These are phyloP conservation scores for Xylaria sp. DNA, from an alignment of 2,329 filamentous ascomycete genomes.

Conservation along the genomic window DNA sequence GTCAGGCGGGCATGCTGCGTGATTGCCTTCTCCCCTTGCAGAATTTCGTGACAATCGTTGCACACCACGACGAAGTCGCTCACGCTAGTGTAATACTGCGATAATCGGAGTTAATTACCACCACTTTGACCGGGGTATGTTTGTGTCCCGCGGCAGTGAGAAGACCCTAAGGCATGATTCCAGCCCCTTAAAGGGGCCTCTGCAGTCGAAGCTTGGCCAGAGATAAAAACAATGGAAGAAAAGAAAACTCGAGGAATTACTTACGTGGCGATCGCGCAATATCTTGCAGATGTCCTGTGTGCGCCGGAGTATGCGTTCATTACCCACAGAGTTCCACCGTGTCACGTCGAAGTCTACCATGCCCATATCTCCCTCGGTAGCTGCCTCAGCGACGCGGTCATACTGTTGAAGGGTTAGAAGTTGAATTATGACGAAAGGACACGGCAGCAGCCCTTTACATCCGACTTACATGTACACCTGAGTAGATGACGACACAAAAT, in stretches of 20 bases:
- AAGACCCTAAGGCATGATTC: neutral
- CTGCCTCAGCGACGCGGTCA: conserved; percentile 77
- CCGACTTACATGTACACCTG: conserved; percentile 36
- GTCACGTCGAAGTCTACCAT: conserved; percentile 76
- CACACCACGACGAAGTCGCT: conserved; percentile 82
- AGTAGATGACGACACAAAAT: conserved; percentile 39
- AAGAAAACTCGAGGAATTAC: neutral
- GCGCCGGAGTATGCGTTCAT: conserved; percentile 75
- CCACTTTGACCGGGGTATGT: neutral
- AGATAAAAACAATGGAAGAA: no score
- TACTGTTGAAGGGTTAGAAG: conserved; percentile 29
- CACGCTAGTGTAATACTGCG: conserved; percentile 84
- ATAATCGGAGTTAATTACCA: neutral
- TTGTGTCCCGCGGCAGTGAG: neutral
- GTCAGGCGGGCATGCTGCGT: conserved; percentile 70
- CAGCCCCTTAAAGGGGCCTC: no score
- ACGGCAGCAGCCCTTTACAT: neutral
- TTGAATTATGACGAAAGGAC: no score
- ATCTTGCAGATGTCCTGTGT: conserved; percentile 73
- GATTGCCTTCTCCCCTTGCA: conserved; percentile 73
- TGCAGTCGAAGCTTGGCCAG: no score
- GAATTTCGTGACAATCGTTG: conserved; percentile 75
- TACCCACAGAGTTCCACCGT: conserved; percentile 63
- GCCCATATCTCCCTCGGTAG: conserved; percentile 66
- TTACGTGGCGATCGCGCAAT: conserved; percentile 70